Percentiles rank a stretch among this genome's conserved stretches.
Conservation (phyloP, 2,329 filamentous ascomycete species). For the Monosporascus sp. region DNA sequence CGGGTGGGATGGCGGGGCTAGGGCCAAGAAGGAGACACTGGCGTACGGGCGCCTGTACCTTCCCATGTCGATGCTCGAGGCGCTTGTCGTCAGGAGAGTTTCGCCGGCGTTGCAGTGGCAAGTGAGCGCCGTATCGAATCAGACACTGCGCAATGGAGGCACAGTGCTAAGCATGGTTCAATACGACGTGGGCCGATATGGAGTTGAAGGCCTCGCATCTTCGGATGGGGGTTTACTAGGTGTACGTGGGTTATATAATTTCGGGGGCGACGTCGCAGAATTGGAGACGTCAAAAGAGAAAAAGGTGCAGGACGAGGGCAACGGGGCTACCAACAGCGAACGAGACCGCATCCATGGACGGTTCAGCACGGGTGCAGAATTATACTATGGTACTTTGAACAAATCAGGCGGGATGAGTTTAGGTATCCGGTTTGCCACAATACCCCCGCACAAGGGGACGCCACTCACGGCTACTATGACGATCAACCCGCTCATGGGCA, state of each 20-base stretch:
- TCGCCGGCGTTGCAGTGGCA: slow-evolving; percentile 75
- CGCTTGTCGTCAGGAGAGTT: slow-evolving; percentile 73
- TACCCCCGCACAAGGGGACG: slow-evolving; percentile 75
- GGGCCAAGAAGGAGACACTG: slow-evolving; percentile 45
- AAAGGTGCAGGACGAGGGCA: slow-evolving; percentile 15
- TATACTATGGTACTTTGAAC: slow-evolving; percentile 93
- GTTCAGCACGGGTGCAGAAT: slow-evolving; percentile 85
- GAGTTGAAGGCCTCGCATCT: slow-evolving; percentile 83
- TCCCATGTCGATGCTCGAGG: slow-evolving; percentile 81
- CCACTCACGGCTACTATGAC: slow-evolving; percentile 92
- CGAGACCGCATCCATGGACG: slow-evolving; percentile 68
- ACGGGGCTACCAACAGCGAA: slow-evolving; percentile 28
- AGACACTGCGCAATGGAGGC: slow-evolving; percentile 67
- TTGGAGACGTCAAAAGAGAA: slow-evolving; percentile 11
- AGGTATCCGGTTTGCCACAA: slow-evolving; percentile 82
- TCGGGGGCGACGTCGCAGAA: slow-evolving; percentile 63
- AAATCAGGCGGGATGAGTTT: slow-evolving; percentile 90
- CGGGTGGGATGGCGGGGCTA: slow-evolving; percentile 8
- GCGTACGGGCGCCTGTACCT: slow-evolving; percentile 77
- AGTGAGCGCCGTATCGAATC: slow-evolving; percentile 72
- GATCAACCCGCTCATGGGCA: slow-evolving; percentile 90
- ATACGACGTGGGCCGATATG: slow-evolving; percentile 83
- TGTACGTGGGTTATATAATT: slow-evolving; percentile 88
- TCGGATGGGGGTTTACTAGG: slow-evolving; percentile 89
- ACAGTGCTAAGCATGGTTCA: slow-evolving; percentile 69